Conservation (phyloP, 2,329 filamentous ascomycete genomes). For the Mycocentrospora acerina region DNA sequence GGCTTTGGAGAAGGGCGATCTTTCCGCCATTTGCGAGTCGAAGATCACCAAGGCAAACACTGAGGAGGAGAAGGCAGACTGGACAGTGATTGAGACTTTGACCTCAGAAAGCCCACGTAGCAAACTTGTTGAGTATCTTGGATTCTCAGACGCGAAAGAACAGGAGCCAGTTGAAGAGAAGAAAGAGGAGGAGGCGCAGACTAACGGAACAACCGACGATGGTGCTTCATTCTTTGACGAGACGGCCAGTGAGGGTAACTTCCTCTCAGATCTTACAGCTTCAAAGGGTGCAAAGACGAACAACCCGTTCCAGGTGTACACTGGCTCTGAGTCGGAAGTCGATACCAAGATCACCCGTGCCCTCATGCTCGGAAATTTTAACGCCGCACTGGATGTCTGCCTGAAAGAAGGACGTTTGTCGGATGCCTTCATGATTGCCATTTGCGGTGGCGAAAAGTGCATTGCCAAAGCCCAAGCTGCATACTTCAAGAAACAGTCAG, state of each 20-base stretch:
- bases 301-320: conserved; percentile 88
- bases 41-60: conserved; percentile 74
- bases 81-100: conserved; percentile 89
- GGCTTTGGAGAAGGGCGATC: conserved; percentile 74
- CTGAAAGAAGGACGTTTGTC: conserved; percentile 86
- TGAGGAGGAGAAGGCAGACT: conserved; percentile 93
- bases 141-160: conserved; percentile 67
- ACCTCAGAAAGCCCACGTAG: conserved; percentile 82
- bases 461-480: conserved; percentile 91
- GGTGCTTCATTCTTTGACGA: conserved; percentile 79
- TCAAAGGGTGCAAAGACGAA: conserved; percentile 92
- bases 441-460: conserved; percentile 90
- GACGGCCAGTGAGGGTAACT: conserved; percentile 70
- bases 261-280: conserved; percentile 79
- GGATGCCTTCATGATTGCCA: conserved; percentile 96
- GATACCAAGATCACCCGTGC: conserved; percentile 87
- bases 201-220: conserved; percentile 48
- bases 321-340: conserved; percentile 76
- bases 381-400: conserved; percentile 85
- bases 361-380: conserved; percentile 86
- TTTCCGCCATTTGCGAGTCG: conserved; percentile 75
- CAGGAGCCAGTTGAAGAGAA: conserved; percentile 32
- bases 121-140: conserved; percentile 84
- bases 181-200: conserved; percentile 40
- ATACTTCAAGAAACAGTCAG: conserved; percentile 81